Evolutionary conservation across 2,329 filamentous ascomycete genomes (phyloP), one percentile per base, ranked within the genome.

Genomic region (Chaetomium olivaceum): DNA sequence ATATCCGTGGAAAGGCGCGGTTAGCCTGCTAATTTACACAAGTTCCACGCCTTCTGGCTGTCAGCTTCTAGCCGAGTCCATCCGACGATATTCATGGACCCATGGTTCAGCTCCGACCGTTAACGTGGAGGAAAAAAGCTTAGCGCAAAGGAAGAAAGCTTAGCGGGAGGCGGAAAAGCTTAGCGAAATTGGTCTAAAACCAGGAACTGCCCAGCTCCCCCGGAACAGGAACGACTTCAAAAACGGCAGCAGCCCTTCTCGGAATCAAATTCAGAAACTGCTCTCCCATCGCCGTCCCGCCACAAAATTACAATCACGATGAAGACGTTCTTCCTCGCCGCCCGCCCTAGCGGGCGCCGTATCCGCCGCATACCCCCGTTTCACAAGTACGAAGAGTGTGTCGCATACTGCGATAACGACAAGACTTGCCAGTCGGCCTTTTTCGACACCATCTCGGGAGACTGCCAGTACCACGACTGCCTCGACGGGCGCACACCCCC

Each of bases 391-490:
- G 33, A 39, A 25, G 55, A 57, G 33, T 57, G 55, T 12, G 55
- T 43, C 33, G 8, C 55, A 21, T 57, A 43, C 55, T 57, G 33
- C 55, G 55, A 57, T 33, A 43, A 25, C 33, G 21, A 43, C 21
- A 4, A 33, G n/a, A 12, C 33, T 21, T 57, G 33, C 55, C 55
- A 43, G 33, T 19, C 33, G 21, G 55, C 55, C n/a, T 57, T 57
- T 12, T 57, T 36, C n/a, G 54, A 57, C 54, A 57, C 54, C 31
- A 57, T 57, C 33, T 57, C 54, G 54, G 54, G 54, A n/a, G 54
- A 57, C 33, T 57, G 54, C 21, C 54, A 57, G 8, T 25, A 9
- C 3, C 54, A 27, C 54, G 54, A 23, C n/a, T 57, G 54, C 33
- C 21, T 57, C 31, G 2, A 57, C 11, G 54, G 54, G 11, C 54